phyloP scores from a whole-genome alignment of 2,329 filamentous ascomycete genomes.

The Sporothrix humicola region DNA sequence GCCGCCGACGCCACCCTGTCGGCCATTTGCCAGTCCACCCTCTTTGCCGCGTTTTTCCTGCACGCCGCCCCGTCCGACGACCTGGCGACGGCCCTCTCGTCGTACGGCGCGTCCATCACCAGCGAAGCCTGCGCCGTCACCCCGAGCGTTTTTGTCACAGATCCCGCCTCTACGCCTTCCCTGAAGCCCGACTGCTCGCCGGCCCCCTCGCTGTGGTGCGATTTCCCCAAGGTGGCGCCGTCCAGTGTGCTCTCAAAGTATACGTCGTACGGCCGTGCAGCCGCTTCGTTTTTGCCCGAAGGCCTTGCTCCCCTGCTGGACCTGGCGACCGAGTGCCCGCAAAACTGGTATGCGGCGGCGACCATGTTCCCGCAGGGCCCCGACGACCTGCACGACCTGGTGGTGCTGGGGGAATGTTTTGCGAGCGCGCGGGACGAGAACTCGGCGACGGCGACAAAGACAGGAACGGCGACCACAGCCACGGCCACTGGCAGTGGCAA shows the following conservation, averaged over 20 bases:
- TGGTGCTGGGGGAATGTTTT: constrained; percentile 4
- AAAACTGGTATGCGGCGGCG: constrained; percentile 10
- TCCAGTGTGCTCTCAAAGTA: background rate
- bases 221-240: background rate
- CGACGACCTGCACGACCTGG: constrained; percentile 1
- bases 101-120: background rate
- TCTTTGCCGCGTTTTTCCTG: constrained; percentile 12
- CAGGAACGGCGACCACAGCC: background rate
- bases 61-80: constrained; percentile 16
- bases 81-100: background rate
- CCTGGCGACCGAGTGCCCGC: background rate
- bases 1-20: background rate
- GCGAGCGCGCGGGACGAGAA: background rate
- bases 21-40: background rate
- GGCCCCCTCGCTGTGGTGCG: background rate
- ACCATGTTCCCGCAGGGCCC: constrained; percentile 18
- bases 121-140: background rate
- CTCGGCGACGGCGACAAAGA: background rate
- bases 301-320: background rate
- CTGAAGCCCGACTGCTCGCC: background rate
- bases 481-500: background rate
- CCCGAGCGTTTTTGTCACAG: background rate
- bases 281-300: background rate
- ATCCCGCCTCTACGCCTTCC: background rate
- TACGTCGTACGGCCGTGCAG: background rate